phyloP scores from a whole-genome alignment of 2,329 filamentous ascomycete genomes.

The Elsinoe ampelina region DNA sequence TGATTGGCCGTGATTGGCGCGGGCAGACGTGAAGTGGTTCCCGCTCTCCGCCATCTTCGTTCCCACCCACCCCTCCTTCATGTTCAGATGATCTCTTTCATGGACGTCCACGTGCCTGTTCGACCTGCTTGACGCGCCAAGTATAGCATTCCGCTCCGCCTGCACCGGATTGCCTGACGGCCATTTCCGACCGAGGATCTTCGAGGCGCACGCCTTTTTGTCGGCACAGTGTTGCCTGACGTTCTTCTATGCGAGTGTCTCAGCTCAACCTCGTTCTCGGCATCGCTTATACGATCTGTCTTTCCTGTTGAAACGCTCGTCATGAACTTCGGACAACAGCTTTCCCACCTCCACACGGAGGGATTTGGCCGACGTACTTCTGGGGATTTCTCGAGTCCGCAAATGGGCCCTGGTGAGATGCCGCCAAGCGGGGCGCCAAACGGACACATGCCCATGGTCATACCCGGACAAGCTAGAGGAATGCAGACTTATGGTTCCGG shows the following conservation, averaged over 20 bases:
- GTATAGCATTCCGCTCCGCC: background rate
- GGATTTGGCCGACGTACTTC: background rate
- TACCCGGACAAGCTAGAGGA: conserved; percentile 2
- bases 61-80: background rate
- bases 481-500: conserved; percentile 1
- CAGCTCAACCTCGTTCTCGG: conserved; percentile 6
- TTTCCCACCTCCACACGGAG: background rate
- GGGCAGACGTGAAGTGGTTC: background rate
- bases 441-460: conserved; percentile 11
- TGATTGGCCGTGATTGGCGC: conserved; percentile 8
- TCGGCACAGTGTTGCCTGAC: conserved; percentile 10
- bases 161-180: background rate
- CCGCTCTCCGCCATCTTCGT: conserved; percentile 9
- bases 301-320: background rate
- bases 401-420: conserved; percentile 3
- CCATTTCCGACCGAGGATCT: background rate
- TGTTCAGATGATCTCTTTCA: conserved; percentile 1
- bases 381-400: conserved; percentile 8
- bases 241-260: conserved; percentile 10
- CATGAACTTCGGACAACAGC: conserved; percentile 13
- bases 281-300: background rate
- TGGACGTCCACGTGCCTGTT: background rate
- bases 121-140: conserved; percentile 4
- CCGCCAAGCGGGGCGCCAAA: background rate
- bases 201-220: background rate